Evolutionary conservation across 148 eudicot species (phyloP).

Genomic region (Dianthus caryophyllus): DNA sequence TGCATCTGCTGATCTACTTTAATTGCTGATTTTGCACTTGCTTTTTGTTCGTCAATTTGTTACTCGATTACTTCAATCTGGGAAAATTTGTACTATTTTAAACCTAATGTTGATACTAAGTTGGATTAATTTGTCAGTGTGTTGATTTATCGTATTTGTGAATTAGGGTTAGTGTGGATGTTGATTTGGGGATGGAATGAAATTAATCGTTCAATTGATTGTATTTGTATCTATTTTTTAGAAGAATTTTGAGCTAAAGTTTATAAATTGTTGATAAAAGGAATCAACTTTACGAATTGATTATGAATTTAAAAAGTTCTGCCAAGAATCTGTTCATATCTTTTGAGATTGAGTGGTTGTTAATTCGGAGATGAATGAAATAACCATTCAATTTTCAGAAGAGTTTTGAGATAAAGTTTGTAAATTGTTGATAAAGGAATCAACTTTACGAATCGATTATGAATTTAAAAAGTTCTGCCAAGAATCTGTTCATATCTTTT

Average conservation of each 20-base stretch:
- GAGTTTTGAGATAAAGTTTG: background rate
- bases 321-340: too few relatives aligned
- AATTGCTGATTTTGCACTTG: background rate
- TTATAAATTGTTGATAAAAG: background rate
- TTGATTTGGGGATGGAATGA: background rate
- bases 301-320: background rate
- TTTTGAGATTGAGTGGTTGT: too few relatives aligned
- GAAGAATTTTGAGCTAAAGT: background rate
- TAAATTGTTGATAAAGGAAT: background rate
- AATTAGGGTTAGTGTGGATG: slow-evolving; percentile 1
- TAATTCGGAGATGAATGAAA: too few relatives aligned
- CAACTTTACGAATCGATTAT: background rate
- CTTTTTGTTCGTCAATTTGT: background rate
- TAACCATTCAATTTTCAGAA: background rate
- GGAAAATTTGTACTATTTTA: background rate
- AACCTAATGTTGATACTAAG: background rate
- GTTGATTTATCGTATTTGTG: background rate
- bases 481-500: too few relatives aligned
- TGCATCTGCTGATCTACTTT: slow-evolving; percentile 10
- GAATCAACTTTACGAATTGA: background rate
- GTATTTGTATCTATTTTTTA: background rate
- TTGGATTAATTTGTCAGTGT: background rate
- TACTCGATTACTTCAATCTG: slow-evolving; percentile 4
- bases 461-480: background rate
- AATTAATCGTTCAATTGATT: background rate